These are phyloP conservation scores for Gymnopilus junonius DNA, from an alignment of 768 basidiomycete species.

Conservation along the genomic window DNA sequence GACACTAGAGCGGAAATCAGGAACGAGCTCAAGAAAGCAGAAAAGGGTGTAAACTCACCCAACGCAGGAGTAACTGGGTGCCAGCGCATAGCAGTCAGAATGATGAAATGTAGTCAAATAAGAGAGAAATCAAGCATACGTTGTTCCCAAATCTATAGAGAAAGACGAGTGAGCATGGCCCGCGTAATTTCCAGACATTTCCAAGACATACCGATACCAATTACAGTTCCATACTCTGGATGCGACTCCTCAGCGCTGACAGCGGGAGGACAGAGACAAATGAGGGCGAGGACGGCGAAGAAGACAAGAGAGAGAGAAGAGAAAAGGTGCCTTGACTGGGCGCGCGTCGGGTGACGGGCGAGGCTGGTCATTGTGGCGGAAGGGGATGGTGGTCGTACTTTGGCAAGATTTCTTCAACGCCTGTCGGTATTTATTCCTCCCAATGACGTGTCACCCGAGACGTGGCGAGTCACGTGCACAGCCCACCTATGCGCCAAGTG, in stretches of 20 bases:
- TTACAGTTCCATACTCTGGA: constrained; percentile 77
- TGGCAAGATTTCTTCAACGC: neutral
- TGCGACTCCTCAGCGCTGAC: constrained; percentile 52
- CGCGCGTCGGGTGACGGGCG: constrained; percentile 21
- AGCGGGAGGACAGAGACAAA: constrained; percentile 69
- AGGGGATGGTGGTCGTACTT: constrained; percentile 1
- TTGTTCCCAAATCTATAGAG: constrained; percentile 74
- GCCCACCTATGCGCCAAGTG: neutral
- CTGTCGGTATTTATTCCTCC: constrained; percentile 1
- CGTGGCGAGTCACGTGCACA: neutral
- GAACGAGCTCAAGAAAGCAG: neutral
- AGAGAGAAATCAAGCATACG: constrained; percentile 38
- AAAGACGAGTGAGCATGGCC: constrained; percentile 5
- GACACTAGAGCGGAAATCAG: constrained; percentile 34
- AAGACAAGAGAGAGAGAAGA: constrained; percentile 52
- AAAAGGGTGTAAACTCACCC: constrained; percentile 27
- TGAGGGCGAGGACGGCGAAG: constrained; percentile 59
- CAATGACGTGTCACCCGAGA: constrained; percentile 3
- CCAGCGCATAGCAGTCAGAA: constrained; percentile 2
- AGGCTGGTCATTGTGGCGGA: neutral
- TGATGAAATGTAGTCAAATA: constrained; percentile 6
- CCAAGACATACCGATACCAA: constrained; percentile 68
- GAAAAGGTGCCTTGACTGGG: constrained; percentile 16
- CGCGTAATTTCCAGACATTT: neutral
- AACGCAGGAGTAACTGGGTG: constrained; percentile 67